Evolutionary conservation across 2,329 filamentous ascomycete genomes (phyloP).

Genomic region (Blumeria graminis): DNA sequence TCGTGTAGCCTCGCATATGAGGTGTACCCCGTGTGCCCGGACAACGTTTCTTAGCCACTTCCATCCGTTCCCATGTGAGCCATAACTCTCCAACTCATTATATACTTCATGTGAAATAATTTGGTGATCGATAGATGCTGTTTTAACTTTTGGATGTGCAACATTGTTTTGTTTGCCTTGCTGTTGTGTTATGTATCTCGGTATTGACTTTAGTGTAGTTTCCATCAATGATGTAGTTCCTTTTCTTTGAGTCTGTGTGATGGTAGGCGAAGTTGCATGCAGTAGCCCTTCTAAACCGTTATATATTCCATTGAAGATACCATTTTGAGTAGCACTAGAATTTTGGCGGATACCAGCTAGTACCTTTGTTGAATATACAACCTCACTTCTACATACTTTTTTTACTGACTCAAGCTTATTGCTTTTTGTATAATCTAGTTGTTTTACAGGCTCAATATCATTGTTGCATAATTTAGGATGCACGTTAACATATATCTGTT

Average conservation of each 20-base stretch:
- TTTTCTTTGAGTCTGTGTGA: constrained; percentile 5
- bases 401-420: neutral
- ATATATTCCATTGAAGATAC: constrained; percentile 22
- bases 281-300: constrained; percentile 22
- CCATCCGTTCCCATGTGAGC: constrained; percentile 20
- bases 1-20: constrained; percentile 19
- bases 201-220: constrained; percentile 25
- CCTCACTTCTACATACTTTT: too few species aligned
- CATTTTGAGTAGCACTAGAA: constrained; percentile 13
- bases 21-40: constrained; percentile 22
- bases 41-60: constrained; percentile 21
- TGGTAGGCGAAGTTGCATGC: constrained; percentile 16
- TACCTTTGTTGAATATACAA: too few species aligned
- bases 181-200: constrained; percentile 22
- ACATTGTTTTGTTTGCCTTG: constrained; percentile 20
- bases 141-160: constrained; percentile 17
- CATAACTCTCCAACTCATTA: constrained; percentile 23
- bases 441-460: too few species aligned
- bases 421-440: neutral
- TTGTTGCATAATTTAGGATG: too few species aligned
- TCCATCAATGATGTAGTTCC: constrained; percentile 21
- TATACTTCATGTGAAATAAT: constrained; percentile 23
- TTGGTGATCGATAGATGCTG: constrained; percentile 13
- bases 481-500: neutral
- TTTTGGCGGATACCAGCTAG: constrained; percentile 16